These are phyloP conservation scores for Ganoderma sp. DNA, from an alignment of 1,284 basidiomycete genomes.

Conservation along the genomic window DNA sequence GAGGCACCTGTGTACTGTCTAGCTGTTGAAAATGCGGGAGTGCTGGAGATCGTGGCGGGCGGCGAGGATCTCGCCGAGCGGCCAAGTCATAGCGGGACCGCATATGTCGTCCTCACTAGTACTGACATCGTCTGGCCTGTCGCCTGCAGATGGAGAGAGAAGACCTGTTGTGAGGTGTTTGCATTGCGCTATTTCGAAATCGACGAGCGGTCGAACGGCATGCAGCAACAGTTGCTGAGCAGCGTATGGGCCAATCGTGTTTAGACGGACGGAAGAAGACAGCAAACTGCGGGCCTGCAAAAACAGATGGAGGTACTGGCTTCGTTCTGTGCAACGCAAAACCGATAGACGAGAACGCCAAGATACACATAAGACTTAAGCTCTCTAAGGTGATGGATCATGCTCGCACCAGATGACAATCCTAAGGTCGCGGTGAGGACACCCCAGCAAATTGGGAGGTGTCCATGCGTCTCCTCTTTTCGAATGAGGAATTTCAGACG, in stretches of 20 bases:
- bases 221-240: conserved; percentile 89
- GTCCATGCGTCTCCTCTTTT: conserved; percentile 71
- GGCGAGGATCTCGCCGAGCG: conserved; percentile 92
- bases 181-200: conserved; percentile 54
- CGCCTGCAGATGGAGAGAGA: conserved; percentile 24
- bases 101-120: conserved; percentile 32
- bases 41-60: conserved; percentile 93
- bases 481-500: conserved; percentile 72
- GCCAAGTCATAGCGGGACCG: conserved; percentile 91
- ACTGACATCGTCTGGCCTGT: conserved; percentile 7
- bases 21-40: conserved; percentile 95
- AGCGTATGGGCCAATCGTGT: conserved; percentile 91
- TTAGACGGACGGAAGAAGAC: conserved; percentile 91
- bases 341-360: conserved; percentile 11
- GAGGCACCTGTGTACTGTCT: conserved; percentile 33
- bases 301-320: conserved; percentile 89
- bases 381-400: background rate
- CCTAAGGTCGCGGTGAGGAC: conserved; percentile 81
- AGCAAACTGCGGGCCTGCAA: conserved; percentile 89
- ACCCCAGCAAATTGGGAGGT: conserved; percentile 92
- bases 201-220: conserved; percentile 69
- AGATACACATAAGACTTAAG: conserved; percentile 11
- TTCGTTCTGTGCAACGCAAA: conserved; percentile 55
- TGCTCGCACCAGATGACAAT: conserved; percentile 67
- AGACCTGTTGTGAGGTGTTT: conserved; percentile 51